Conservation (phyloP, 495 filamentous ascomycete species). For the Xylaria grammica region DNA sequence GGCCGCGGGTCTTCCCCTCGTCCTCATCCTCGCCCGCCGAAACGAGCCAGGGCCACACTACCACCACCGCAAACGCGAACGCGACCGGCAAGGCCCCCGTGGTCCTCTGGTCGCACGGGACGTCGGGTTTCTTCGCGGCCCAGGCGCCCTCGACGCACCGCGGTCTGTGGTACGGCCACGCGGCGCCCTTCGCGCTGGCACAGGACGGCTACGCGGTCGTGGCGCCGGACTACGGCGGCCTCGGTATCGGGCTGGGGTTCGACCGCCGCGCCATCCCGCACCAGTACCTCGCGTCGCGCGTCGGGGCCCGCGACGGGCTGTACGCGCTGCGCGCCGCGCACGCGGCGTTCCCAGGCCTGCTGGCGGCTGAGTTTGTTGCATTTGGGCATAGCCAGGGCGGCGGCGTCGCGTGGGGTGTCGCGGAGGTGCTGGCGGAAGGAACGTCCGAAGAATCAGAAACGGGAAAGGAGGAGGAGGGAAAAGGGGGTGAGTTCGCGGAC, state of each 20-base stretch:
- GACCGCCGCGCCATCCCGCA: slow-evolving; percentile 47
- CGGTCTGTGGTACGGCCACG: slow-evolving; percentile 51
- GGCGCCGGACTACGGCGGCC: slow-evolving; percentile 61
- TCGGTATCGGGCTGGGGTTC: slow-evolving; percentile 49
- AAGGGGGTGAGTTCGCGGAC: slow-evolving; percentile 8
- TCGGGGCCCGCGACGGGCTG: slow-evolving; percentile 49
- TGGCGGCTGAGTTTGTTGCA: slow-evolving; percentile 46
- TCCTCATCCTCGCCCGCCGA: no score
- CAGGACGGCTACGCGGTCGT: slow-evolving; percentile 59
- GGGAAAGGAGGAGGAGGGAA: slow-evolving; percentile 35
- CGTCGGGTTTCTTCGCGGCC: slow-evolving; percentile 50
- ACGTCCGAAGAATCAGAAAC: no score
- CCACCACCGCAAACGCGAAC: no score
- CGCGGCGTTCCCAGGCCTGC: slow-evolving; percentile 41
- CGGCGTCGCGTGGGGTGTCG: slow-evolving; percentile 50
- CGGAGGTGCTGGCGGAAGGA: slow-evolving; percentile 45
- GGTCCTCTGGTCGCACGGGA: slow-evolving; percentile 61
- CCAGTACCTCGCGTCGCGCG: slow-evolving; percentile 43
- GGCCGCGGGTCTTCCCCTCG: slow-evolving; percentile 29
- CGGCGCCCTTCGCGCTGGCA: slow-evolving; percentile 51
- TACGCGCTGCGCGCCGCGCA: slow-evolving; percentile 52
- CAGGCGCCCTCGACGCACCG: slow-evolving; percentile 53
- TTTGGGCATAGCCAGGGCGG: slow-evolving; percentile 59
- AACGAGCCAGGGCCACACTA: no score
- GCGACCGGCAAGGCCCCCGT: slow-evolving; percentile 36